Base-by-base conservation (phyloP, 257 asterid species). In the Penstemon barbatus region DNA sequence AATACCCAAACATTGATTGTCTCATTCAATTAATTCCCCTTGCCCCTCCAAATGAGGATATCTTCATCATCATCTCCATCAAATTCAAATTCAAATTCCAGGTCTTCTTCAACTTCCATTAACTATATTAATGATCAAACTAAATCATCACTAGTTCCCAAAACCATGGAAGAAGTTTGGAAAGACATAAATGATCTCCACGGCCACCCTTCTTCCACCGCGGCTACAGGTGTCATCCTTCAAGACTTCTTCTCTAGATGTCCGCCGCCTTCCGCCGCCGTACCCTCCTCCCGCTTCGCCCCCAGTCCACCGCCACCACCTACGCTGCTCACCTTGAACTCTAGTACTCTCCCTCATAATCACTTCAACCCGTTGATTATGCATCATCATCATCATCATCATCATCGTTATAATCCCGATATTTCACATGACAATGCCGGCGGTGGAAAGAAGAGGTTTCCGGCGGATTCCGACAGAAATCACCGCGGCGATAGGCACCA, bases 101-200 rank as follows among this genome's bases (percentile, higher is more conserved):
- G 33, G 33, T 25, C 33, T 4, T 15, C 65, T 1, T 0, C 63
- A 19, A 0, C 69, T 15, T 9, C 69, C 37, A 4, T 4, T 60
- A 48, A 5, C 10, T 56, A 1, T 49, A 48, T 9, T n/a, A n/a
- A 33, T 38, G 61, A 69, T 18, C 67, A 68, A 41, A 37, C 33
- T 25, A 25, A 25, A 25, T 25, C 33, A 25, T 25, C 33, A 25
- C 33, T 25, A 42, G 40, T 5, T n/a, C 57, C 80, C 45, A 84
- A 71, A 55, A 75, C 82, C 15, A 87, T 87, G 92, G 95, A 87
- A 19, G 92, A 89, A 7, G 92, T 85, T 1, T 89, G 97, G 97
- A 81, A 76, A 49, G 91, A 84, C 71, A 87, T 85, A 33, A 84
- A 61, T 36, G 84, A 80, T 50, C 85, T 78, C 33, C 76, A 39